A percentile compares a stretch with the other conserved stretches of the same genome.
Conservation (phyloP, 192 early-diverging fungal genomes). For the Entophlyctis luteolus region DNA sequence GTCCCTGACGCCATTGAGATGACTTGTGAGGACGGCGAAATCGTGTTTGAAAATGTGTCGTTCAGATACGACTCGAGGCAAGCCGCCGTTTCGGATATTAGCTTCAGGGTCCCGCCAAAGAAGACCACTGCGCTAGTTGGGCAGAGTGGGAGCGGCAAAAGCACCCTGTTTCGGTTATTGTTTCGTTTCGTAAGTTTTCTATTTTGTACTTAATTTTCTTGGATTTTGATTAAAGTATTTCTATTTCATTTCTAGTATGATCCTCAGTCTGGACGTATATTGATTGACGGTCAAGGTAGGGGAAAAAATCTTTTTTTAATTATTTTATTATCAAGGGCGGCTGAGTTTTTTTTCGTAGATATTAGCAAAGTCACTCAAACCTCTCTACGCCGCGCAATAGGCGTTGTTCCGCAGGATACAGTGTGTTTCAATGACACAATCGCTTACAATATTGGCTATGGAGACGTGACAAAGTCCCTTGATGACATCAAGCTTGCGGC, state of each 20-base stretch:
- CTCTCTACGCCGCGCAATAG: conserved; percentile 76
- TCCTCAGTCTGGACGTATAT: conserved; percentile 70
- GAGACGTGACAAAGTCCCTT: neutral
- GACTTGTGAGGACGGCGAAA: conserved; percentile 53
- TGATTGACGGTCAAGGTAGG: conserved; percentile 85
- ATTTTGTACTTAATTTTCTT: conserved; percentile 23
- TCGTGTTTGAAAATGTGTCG: conserved; percentile 69
- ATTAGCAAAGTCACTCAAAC: conserved; percentile 52
- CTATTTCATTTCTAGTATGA: conserved; percentile 67
- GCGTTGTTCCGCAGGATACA: conserved; percentile 91
- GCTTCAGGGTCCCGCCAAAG: conserved; percentile 66
- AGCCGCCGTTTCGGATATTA: conserved; percentile 59
- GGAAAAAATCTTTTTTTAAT: no score
- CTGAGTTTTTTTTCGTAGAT: neutral
- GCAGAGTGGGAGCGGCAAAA: conserved; percentile 67
- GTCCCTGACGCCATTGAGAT: conserved; percentile 57
- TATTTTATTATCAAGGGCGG: neutral
- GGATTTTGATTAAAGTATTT: conserved; percentile 20
- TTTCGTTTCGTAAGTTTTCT: conserved; percentile 27
- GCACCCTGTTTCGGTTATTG: conserved; percentile 36
- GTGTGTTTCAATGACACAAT: conserved; percentile 96
- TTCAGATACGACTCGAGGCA: conserved; percentile 73
- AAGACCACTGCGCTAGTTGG: conserved; percentile 77
- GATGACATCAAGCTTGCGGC: conserved; percentile 66
- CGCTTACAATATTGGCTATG: conserved; percentile 90